These are phyloP conservation scores for Naematelia encephala DNA, from an alignment of 768 basidiomycete genomes.

Conservation along the genomic window DNA sequence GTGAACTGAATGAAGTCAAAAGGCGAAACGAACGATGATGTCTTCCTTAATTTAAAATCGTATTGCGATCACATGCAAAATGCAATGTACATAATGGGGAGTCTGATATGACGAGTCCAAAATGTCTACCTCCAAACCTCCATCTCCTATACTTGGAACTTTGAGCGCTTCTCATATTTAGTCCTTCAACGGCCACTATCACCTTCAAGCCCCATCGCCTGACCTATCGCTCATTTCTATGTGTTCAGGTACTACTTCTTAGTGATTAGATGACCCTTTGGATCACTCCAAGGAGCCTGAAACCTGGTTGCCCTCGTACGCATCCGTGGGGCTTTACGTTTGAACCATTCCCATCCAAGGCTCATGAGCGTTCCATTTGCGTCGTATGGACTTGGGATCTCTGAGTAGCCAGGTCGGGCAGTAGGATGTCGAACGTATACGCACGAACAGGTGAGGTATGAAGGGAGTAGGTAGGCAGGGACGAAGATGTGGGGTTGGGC, in stretches of 20 bases:
- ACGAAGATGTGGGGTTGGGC: conserved; percentile 90
- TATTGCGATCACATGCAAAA: neutral
- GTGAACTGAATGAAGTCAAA: too few relatives aligned
- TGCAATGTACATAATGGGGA: neutral
- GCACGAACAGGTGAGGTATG: conserved; percentile 82
- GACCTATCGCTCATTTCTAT: too few relatives aligned
- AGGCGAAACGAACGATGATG: too few relatives aligned
- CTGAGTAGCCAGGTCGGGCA: conserved; percentile 83
- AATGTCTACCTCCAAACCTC: too few relatives aligned
- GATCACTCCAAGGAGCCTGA: neutral
- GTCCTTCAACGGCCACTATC: neutral
- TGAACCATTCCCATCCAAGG: conserved; percentile 91
- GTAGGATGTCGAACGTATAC: conserved; percentile 95
- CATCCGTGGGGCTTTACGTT: conserved; percentile 39
- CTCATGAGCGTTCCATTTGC: conserved; percentile 91
- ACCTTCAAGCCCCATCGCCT: too few relatives aligned
- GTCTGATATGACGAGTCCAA: too few relatives aligned
- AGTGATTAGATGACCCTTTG: neutral
- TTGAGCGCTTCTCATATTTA: too few relatives aligned
- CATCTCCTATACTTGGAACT: too few relatives aligned
- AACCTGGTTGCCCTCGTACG: conserved; percentile 2
- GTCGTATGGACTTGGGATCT: conserved; percentile 92
- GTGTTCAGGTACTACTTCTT: too few relatives aligned
- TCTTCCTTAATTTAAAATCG: too few relatives aligned
- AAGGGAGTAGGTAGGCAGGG: conserved; percentile 82